These are phyloP conservation scores for Periconia sp. DNA, from an alignment of 2,329 filamentous ascomycete species.

Conservation along the genomic window DNA sequence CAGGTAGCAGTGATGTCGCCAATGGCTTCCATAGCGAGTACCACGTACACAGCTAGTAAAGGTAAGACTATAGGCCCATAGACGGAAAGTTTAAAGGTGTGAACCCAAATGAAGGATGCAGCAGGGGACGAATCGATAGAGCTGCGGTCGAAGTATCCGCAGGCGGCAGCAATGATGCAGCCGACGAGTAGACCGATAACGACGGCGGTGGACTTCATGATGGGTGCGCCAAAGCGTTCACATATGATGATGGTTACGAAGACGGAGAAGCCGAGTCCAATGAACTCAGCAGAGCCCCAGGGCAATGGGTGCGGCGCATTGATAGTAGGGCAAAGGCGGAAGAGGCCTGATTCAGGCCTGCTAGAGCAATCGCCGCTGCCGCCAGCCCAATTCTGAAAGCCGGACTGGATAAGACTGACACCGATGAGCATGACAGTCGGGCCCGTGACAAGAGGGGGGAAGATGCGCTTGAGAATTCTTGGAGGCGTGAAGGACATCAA, in stretches of 20 bases:
- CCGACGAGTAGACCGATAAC: slow-evolving; percentile 76
- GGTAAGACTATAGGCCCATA: slow-evolving; percentile 78
- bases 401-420: slow-evolving; percentile 72
- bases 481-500: slow-evolving; percentile 77
- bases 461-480: slow-evolving; percentile 70
- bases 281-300: slow-evolving; percentile 80
- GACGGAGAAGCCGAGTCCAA: slow-evolving; percentile 80
- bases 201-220: slow-evolving; percentile 83
- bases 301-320: slow-evolving; percentile 72
- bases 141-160: slow-evolving; percentile 78
- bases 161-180: slow-evolving; percentile 79
- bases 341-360: slow-evolving; percentile 58
- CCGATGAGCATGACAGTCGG: slow-evolving; percentile 75
- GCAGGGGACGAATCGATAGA: slow-evolving; percentile 74
- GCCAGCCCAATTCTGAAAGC: slow-evolving; percentile 80
- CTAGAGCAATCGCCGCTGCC: slow-evolving; percentile 67
- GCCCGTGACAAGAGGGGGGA: slow-evolving; percentile 77
- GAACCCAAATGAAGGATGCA: slow-evolving; percentile 78
- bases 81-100: slow-evolving; percentile 74
- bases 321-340: slow-evolving; percentile 65
- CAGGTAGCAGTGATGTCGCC: slow-evolving; percentile 82
- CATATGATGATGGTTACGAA: slow-evolving; percentile 81
- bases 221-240: slow-evolving; percentile 80
- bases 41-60: slow-evolving; percentile 66
- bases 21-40: slow-evolving; percentile 79